Conservation (phyloP, 2,329 filamentous ascomycete species). For the Hypoxylon sp. region DNA sequence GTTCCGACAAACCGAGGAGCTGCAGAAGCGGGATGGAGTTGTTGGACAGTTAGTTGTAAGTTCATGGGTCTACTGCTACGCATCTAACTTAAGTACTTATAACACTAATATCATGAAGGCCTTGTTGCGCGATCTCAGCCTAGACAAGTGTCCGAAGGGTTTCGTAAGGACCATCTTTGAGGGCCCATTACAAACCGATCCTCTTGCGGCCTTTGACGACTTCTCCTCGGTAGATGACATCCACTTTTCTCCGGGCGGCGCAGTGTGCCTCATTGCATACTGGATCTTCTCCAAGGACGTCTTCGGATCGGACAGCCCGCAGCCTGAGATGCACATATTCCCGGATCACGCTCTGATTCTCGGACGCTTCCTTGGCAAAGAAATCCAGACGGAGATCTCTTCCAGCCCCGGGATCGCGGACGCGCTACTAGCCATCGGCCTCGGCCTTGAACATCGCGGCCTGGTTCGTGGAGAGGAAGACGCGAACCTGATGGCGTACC, state of each 20-base stretch:
- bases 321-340: conserved; percentile 64
- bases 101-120: conserved; percentile 53
- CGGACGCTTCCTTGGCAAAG: conserved; percentile 59
- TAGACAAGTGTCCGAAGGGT: conserved; percentile 55
- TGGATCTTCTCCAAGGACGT: conserved; percentile 69
- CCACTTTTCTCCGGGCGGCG: conserved; percentile 65
- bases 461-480: conserved; percentile 49
- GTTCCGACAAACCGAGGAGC: conserved; percentile 68
- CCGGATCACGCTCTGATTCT: conserved; percentile 66
- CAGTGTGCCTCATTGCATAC: conserved; percentile 67
- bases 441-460: conserved; percentile 64
- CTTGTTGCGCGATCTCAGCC: conserved; percentile 68
- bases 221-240: conserved; percentile 59
- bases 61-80: conserved; percentile 28
- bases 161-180: conserved; percentile 57
- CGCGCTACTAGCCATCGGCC: conserved; percentile 64
- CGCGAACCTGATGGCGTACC: conserved; percentile 64
- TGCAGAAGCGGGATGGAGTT: conserved; percentile 69
- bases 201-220: conserved; percentile 57
- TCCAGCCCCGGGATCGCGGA: conserved; percentile 64
- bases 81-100: not conserved
- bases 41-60: conserved; percentile 76
- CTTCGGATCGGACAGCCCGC: conserved; percentile 63
- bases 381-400: conserved; percentile 58
- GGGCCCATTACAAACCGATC: conserved; percentile 53